Conservation (phyloP, 1,139 yeast species). For the Suhomyces bokatorum region DNA sequence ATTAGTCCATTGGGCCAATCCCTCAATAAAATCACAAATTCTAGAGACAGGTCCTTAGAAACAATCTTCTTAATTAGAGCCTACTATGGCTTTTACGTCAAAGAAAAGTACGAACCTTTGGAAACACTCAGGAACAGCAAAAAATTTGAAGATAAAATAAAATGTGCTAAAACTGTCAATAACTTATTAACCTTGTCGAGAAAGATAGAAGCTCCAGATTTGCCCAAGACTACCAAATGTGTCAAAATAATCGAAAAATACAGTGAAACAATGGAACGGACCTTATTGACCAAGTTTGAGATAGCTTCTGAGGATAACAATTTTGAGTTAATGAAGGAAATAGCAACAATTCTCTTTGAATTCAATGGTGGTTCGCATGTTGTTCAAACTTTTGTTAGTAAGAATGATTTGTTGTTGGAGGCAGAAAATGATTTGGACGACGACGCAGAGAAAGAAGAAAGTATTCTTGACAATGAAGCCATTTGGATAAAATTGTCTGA, state of each 20-base stretch:
- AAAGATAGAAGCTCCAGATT: conserved; percentile 55
- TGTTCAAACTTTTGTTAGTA: conserved; percentile 78
- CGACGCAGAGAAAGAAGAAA: conserved; percentile 35
- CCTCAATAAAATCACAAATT: conserved; percentile 70
- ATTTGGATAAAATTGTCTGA: conserved; percentile 40
- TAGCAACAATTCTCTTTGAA: conserved; percentile 74
- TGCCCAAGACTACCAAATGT: conserved; percentile 51
- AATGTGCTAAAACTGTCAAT: conserved; percentile 69
- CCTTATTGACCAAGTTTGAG: conserved; percentile 58
- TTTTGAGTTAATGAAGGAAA: conserved; percentile 70
- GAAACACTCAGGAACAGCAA: conserved; percentile 48
- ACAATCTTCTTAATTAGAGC: conserved; percentile 76
- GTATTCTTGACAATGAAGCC: conserved; percentile 40
- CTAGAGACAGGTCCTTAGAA: conserved; percentile 72
- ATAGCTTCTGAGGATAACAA: conserved; percentile 58
- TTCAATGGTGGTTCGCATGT: conserved; percentile 87
- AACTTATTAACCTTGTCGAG: conserved; percentile 64
- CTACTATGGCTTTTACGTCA: conserved; percentile 70
- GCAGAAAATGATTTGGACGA: conserved; percentile 35
- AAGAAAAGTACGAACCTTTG: conserved; percentile 63
- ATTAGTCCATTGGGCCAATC: conserved; percentile 77
- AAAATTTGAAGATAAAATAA: conserved; percentile 52
- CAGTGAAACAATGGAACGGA: conserved; percentile 75
- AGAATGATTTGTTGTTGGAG: conserved; percentile 65
- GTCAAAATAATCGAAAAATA: conserved; percentile 63